Evolutionary conservation across 495 filamentous ascomycete genomes (phyloP).

Genomic region (Neurospora cerealis): DNA sequence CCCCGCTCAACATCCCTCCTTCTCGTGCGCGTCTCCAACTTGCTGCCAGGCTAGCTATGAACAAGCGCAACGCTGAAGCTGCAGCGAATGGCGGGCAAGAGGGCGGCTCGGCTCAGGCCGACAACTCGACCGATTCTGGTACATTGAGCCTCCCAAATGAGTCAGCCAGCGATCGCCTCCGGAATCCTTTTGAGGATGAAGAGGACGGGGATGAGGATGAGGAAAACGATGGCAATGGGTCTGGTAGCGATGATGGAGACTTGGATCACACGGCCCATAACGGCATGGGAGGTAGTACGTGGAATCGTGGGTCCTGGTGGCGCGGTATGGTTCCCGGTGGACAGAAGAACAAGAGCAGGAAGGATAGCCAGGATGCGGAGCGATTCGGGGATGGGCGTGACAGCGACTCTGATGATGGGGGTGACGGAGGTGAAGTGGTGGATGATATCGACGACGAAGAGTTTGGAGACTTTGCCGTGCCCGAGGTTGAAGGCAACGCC

Average conservation of each 20-base stretch:
- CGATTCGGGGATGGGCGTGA: conserved; percentile 38
- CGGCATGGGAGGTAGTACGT: conserved; percentile 11
- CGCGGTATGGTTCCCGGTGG: conserved; percentile 27
- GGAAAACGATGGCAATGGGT: conserved; percentile 25
- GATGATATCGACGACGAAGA: conserved; percentile 41
- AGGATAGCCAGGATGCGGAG: conserved; percentile 16
- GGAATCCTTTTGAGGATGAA: conserved; percentile 41
- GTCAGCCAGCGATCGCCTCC: conserved; percentile 17
- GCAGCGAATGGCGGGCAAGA: conserved; percentile 22
- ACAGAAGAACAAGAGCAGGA: not conserved
- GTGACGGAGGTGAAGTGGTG: conserved; percentile 26
- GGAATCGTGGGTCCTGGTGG: conserved; percentile 38
- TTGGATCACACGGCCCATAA: conserved; percentile 17
- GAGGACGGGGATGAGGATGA: conserved; percentile 38
- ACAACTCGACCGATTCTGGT: conserved; percentile 15
- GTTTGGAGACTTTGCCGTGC: conserved; percentile 45
- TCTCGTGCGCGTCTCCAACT: conserved; percentile 81
- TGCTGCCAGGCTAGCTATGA: conserved; percentile 69
- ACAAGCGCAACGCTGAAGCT: conserved; percentile 51
- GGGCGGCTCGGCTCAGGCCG: conserved; percentile 11
- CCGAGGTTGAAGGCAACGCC: conserved; percentile 26
- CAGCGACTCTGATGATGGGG: conserved; percentile 21
- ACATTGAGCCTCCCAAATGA: conserved; percentile 13
- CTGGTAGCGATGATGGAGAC: conserved; percentile 24
- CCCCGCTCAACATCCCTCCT: conserved; percentile 68